These are phyloP conservation scores for Neofusicoccum umdonicola DNA, from an alignment of 2,329 filamentous ascomycete species.

Conservation along the genomic window DNA sequence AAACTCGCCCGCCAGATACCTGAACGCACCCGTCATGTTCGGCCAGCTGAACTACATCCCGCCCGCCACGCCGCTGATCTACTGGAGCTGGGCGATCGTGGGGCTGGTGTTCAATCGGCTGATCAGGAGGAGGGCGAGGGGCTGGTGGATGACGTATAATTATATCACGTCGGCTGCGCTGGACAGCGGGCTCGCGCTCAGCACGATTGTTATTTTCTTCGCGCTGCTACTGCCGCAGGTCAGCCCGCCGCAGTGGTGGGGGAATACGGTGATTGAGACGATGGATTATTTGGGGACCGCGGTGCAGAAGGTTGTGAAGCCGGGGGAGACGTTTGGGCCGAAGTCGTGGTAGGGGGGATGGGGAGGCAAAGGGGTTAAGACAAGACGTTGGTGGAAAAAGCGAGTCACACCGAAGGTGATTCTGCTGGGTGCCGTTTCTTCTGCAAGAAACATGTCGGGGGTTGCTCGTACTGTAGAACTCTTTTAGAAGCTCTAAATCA, in stretches of 20 bases:
- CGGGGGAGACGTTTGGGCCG: slow-evolving; percentile 25
- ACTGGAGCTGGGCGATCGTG: slow-evolving; percentile 27
- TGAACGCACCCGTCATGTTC: slow-evolving; percentile 64
- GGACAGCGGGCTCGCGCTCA: slow-evolving; percentile 27
- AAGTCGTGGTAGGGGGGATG: slow-evolving; percentile 18
- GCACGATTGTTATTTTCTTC: slow-evolving; percentile 29
- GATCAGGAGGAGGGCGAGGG: slow-evolving; percentile 23
- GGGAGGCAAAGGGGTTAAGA: no score
- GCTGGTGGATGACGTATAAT: slow-evolving; percentile 28
- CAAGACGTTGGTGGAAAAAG: no score
- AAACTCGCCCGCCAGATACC: slow-evolving; percentile 49
- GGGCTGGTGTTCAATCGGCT: slow-evolving; percentile 28
- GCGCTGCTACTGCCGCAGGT: slow-evolving; percentile 25
- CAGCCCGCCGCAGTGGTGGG: slow-evolving; percentile 27
- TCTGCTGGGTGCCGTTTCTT: no score
- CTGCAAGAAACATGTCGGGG: no score
- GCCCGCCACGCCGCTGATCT: slow-evolving; percentile 39
- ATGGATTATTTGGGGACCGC: slow-evolving; percentile 23
- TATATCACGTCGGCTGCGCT: slow-evolving; percentile 28
- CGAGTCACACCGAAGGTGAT: no score
- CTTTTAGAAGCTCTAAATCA: no score
- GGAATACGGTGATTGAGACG: slow-evolving; percentile 20
- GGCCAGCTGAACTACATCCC: slow-evolving; percentile 59
- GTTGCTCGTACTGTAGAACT: no score
- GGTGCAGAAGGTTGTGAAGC: slow-evolving; percentile 20